phyloP scores from a whole-genome alignment of 2,329 filamentous ascomycete species.

The Dryadomyces quercus-mongolicae region DNA sequence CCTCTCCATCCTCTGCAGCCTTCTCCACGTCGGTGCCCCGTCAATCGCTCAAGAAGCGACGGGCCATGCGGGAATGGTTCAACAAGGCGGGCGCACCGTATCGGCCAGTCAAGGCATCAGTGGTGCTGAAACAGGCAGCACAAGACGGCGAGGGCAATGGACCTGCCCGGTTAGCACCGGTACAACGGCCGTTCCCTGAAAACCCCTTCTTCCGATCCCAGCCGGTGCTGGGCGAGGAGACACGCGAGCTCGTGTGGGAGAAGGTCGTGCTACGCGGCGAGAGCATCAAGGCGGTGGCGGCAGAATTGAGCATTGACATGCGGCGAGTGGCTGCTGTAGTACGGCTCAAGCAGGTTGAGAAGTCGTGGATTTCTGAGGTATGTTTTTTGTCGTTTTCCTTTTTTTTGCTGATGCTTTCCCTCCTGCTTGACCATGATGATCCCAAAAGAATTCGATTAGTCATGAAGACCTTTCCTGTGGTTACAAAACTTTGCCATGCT shows the following conservation, averaged over 20 bases:
- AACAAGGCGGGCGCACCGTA: not conserved
- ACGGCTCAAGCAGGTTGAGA: constrained; percentile 75
- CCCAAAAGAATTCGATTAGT: constrained; percentile 88
- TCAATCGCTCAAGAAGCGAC: not conserved
- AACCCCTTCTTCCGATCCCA: constrained; percentile 62
- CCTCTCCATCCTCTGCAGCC: not conserved
- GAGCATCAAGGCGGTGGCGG: constrained; percentile 65
- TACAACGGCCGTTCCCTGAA: constrained; percentile 51
- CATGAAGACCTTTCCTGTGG: constrained; percentile 91
- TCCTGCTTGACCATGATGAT: constrained; percentile 37
- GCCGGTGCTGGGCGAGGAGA: constrained; percentile 58
- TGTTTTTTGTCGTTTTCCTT: constrained; percentile 22
- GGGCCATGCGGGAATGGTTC: constrained; percentile 3
- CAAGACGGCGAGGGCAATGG: not conserved
- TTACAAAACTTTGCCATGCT: constrained; percentile 49
- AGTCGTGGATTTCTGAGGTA: constrained; percentile 64
- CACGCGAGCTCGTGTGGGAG: constrained; percentile 62
- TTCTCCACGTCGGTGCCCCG: not conserved
- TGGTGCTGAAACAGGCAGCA: not conserved
- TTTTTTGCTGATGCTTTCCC: not conserved
- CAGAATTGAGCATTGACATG: constrained; percentile 67
- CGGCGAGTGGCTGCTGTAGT: constrained; percentile 77
- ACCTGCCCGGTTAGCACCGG: not conserved
- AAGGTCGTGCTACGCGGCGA: constrained; percentile 53
- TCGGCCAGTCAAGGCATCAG: not conserved